Evolutionary conservation across 257 asterid genomes (phyloP).

Genomic region (Petrea volubilis): DNA sequence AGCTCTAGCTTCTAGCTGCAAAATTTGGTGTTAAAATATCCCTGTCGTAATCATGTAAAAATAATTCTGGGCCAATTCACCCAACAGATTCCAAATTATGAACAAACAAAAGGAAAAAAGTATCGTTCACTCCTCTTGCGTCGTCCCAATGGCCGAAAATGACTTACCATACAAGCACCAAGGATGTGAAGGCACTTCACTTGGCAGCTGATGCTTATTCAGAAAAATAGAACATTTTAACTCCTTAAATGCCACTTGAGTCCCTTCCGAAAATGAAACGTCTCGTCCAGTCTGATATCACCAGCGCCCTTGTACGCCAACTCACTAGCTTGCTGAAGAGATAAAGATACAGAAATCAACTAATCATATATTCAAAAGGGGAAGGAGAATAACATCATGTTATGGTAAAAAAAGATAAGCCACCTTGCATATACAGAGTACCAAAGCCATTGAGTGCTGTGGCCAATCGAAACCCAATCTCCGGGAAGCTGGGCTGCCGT

Average conservation of each 20-base stretch:
- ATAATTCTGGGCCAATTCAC: slow-evolving; percentile 15
- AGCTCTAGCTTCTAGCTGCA: slow-evolving; percentile 48
- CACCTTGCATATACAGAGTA: slow-evolving; percentile 95
- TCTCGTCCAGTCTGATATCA: slow-evolving; percentile 82
- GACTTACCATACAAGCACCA: background rate
- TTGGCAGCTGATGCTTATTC: slow-evolving; percentile 8
- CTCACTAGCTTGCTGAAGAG: slow-evolving; percentile 85
- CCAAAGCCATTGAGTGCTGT: slow-evolving; percentile 97
- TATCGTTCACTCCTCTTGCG: background rate
- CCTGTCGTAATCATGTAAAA: slow-evolving; percentile 8
- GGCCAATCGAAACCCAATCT: slow-evolving; percentile 98
- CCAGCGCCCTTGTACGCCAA: slow-evolving; percentile 96
- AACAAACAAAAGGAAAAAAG: background rate
- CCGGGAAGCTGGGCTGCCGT: slow-evolving; percentile 99
- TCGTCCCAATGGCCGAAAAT: background rate
- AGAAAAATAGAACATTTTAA: background rate
- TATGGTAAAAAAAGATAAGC: slow-evolving; percentile 3
- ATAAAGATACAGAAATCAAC: slow-evolving; percentile 3
- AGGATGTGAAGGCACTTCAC: background rate
- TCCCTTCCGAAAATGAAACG: slow-evolving; percentile 95
- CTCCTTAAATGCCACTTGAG: slow-evolving; percentile 70
- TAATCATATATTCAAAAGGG: background rate
- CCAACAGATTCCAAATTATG: background rate
- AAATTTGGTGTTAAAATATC: slow-evolving; percentile 29
- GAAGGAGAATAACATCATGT: background rate